Percentiles rank a stretch among this genome's conserved stretches.
phyloP scores from a whole-genome alignment of 495 filamentous ascomycete species.

The Penicillium antarcticum region DNA sequence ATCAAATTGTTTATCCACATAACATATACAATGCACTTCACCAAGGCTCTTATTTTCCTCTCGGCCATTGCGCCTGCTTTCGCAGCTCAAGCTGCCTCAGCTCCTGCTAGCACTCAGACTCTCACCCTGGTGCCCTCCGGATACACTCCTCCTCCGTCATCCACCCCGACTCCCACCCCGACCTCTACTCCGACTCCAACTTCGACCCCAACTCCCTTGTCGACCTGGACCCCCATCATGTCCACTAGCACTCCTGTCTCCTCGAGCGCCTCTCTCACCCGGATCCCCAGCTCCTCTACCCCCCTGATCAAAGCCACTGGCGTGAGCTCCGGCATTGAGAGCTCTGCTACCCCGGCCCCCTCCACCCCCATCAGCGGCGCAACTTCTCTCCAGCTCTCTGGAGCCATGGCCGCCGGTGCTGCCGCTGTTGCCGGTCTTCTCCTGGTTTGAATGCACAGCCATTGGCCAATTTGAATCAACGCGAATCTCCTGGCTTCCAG shows the following conservation, averaged over 20 bases:
- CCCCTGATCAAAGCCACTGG: conserved; percentile 16
- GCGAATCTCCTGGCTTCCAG: conserved; percentile 1
- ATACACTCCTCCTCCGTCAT: conserved; percentile 23
- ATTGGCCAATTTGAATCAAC: neutral
- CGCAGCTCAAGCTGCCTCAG: conserved; percentile 24
- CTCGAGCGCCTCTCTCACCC: conserved; percentile 15
- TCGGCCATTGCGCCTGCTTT: conserved; percentile 31
- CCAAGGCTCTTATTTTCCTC: conserved; percentile 32
- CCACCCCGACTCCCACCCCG: conserved; percentile 19
- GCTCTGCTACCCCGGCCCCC: conserved; percentile 7
- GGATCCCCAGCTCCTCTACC: conserved; percentile 17
- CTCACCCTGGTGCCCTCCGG: conserved; percentile 33
- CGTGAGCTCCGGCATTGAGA: neutral
- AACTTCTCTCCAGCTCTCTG: conserved; percentile 30
- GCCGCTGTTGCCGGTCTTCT: conserved; percentile 42
- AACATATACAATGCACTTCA: conserved; percentile 32
- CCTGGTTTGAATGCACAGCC: conserved; percentile 32
- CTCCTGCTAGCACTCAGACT: conserved; percentile 22
- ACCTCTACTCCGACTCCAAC: conserved; percentile 23
- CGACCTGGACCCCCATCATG: conserved; percentile 10
- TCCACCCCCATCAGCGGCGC: conserved; percentile 27
- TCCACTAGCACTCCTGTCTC: conserved; percentile 19
- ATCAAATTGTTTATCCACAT: too few relatives aligned
- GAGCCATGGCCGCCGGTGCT: conserved; percentile 35
- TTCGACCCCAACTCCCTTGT: conserved; percentile 16